Base-by-base conservation (phyloP, 805 yeast genomes). In the Geotrichum ghanense region DNA sequence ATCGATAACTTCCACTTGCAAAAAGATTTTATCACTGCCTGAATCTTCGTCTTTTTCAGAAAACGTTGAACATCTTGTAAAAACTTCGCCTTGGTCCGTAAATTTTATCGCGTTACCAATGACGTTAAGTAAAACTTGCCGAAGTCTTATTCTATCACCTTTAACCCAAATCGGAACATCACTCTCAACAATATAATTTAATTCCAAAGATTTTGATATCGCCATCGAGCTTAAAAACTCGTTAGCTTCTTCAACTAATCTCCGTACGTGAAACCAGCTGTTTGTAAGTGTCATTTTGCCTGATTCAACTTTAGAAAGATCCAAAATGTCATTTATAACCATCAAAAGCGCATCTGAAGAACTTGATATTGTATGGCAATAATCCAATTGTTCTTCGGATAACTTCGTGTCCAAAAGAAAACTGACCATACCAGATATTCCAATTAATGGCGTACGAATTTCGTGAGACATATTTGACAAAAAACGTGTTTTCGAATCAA, bases 401-500 rank as follows among this genome's bases (percentile, higher is more conserved):
- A 62, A 46, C 6, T 53, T 50, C 5, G 66, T 63, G 41, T 62
- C 66, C 43, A 62, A 47, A 42, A 63, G 44, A 42, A 62, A 62
- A 27, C 57, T 56, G 7, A 63, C 65, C 64, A 62, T 62, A 12
- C 66, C 66, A 2, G 65, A 61, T 22, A 62, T 62, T 3, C 66
- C 66, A 48, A 61, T 63, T 44, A 62, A 50, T 14, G 66, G 66
- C 3, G 66, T 62, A 9, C 66, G 54, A 44, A 62, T 63, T 47
- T 62, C 66, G 43, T 62, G 66, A 21, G 63, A 58, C 66, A 62
- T 62, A 47, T 62, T 62, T 7, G 66, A 60, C 41, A 62, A 45
- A 35, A 63, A 62, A 25, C 67, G 53, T 27, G 69, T 51, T 56
- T 72, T 73, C 22, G 60, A 53, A 44, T 61, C 62, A 49, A 62